Base-by-base conservation (phyloP, 345 rosid genomes). In the Salix koriyanagi region DNA sequence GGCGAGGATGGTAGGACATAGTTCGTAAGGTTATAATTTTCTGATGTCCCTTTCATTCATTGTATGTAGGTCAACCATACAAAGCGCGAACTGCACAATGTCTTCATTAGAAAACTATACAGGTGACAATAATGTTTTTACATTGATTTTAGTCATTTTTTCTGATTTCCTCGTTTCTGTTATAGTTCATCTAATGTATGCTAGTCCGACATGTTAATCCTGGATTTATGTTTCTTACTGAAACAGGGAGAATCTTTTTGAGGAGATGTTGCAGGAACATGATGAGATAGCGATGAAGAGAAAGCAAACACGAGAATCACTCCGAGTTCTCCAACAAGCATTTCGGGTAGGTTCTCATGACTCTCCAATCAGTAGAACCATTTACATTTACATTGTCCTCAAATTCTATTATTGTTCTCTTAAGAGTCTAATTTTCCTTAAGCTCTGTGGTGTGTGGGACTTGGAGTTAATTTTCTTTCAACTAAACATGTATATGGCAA, bases 221-320 rank as follows among this genome's bases (percentile, higher is more conserved):
- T 39, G 56, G 30, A 54, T 48, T 71, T 41, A 1, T 39, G 36
- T 66, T 65, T 72, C 54, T 85, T 23, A 19, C 71, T 77, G 42
- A 73, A 83, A 76, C 90, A 94, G 99, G 75, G 99, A 96, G 76
- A 94, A 92, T 86, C 86, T 96, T 77, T 96, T 96, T 75, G 98
- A 96, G 84, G 98, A 96, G 88, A 91, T 96, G 97, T 79, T 96
- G 81, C 99, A 94, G 89, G 99, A 96, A 83, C 94, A 98, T 73
- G 96, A 89, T 26, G 99, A 92, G 86, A 80, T 96, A 76, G 97
- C 98, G 34, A 71, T 64, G 56, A 94, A 88, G 85, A 89, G 99
- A 87, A 96, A 92, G 80, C 93, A 86, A 61, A 92, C 96, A 4
- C 87, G 93, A 76, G 98, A 94, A 78, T 87, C 90, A 65, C 96